A percentile compares a stretch with the other conserved stretches of the same genome.
These are phyloP conservation scores for Diaporthe caulivora DNA, from an alignment of 2,329 filamentous ascomycete genomes.

Conservation along the genomic window DNA sequence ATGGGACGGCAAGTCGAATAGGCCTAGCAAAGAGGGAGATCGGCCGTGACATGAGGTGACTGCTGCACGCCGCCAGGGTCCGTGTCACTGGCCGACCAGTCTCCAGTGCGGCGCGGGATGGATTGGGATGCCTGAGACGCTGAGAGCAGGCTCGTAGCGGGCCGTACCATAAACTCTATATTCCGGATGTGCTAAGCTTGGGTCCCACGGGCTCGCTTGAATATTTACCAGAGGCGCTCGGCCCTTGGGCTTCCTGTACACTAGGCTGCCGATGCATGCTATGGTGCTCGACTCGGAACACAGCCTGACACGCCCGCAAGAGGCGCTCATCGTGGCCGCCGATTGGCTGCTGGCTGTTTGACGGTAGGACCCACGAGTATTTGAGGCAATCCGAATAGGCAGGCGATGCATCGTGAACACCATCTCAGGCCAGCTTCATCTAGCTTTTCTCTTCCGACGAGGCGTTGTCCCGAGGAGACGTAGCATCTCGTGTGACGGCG, in stretches of 20 bases:
- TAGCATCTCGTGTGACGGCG: not conserved
- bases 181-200: constrained; percentile 16
- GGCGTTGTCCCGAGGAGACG: not conserved
- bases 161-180: constrained; percentile 30
- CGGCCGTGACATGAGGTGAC: constrained; percentile 10
- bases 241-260: not conserved
- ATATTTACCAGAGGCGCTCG: constrained; percentile 11
- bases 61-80: not conserved
- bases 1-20: not conserved
- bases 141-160: constrained; percentile 20
- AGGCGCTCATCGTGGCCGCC: not conserved
- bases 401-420: constrained; percentile 10
- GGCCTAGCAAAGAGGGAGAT: not conserved
- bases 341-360: constrained; percentile 9
- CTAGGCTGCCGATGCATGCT: not conserved
- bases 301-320: not conserved
- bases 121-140: constrained; percentile 29
- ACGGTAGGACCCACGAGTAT: not conserved
- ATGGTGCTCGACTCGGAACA: not conserved
- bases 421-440: not conserved
- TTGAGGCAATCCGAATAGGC: constrained; percentile 1
- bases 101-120: constrained; percentile 26
- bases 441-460: not conserved
- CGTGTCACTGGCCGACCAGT: constrained; percentile 8
- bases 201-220: constrained; percentile 26